Evolutionary conservation across 1,284 basidiomycete genomes (phyloP), one percentile per base, ranked within the genome.

Genomic region (Pseudomicrostroma phylloplanum): DNA sequence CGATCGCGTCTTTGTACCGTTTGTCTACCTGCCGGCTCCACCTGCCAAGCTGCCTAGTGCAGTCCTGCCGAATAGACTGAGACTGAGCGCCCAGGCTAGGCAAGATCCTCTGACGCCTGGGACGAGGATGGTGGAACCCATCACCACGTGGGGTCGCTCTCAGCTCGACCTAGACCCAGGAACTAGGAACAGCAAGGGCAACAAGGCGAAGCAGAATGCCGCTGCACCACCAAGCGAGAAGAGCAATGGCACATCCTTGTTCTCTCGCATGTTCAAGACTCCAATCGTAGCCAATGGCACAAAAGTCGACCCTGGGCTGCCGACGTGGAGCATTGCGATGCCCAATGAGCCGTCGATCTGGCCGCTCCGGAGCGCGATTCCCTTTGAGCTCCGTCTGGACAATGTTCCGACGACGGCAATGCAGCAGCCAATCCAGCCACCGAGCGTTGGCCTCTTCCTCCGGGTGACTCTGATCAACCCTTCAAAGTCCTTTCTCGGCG

Each of bases 11-110:
- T 68, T 73, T 43, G 70, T 70, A 8, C 74, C 74, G 0, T 76
- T 76, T 43, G 67, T 71, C 23, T 76, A 74, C 55, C 59, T 76
- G 12, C 73, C 74, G 0, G 62, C 74, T n/a, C 74, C 74, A 6
- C 65, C 62, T 2, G 30, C 58, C 15, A 25, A 63, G 46, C 42
- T 51, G 36, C 25, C 51, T 2, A 64, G 11, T 56, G 62, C 62
- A 9, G 55, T 66, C 17, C 60, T 76, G 8, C 55, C 64, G 2
- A 58, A 63, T 17, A 58, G 74, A 26, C 58, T 66, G 26, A 55
- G 62, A 2, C 57, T 70, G 2, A 64, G 69, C 2, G 55, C 58
- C 13, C 64, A 67, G 55, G 67, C 70, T 17, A 49, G 66, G 64
- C 17, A 59, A 57, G 42, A 61, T 68, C 42, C 48, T 65, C 19